Evolutionary conservation across 148 eudicot species (phyloP).

Genomic region (Polygonum maritimum): DNA sequence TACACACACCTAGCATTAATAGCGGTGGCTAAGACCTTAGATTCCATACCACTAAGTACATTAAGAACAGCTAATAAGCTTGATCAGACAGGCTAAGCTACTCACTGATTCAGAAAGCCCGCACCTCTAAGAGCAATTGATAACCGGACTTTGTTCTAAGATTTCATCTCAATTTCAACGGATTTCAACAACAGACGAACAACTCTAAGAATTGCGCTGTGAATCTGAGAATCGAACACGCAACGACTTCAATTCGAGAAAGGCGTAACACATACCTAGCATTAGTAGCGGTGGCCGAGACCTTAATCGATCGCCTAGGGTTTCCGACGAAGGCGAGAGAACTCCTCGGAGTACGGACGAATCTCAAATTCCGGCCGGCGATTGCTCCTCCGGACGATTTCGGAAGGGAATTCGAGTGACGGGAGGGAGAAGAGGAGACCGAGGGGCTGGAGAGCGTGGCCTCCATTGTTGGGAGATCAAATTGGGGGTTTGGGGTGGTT

Average conservation of each 20-base stretch:
- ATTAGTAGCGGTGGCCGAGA: background rate
- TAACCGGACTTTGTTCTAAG: too few relatives aligned
- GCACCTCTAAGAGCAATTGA: too few relatives aligned
- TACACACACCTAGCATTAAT: background rate
- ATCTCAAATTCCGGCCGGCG: background rate
- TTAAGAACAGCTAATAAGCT: background rate
- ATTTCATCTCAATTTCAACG: too few relatives aligned
- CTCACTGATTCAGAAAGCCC: too few relatives aligned
- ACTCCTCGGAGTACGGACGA: background rate
- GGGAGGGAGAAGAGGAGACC: background rate
- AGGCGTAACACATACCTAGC: background rate
- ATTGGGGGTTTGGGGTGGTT: background rate
- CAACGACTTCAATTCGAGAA: background rate
- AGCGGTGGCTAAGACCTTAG: background rate
- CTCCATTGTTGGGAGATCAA: conserved; percentile 19
- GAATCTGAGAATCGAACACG: background rate
- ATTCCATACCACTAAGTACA: too few relatives aligned
- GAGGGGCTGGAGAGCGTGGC: conserved; percentile 15
- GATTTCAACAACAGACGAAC: too few relatives aligned
- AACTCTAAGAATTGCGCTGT: background rate
- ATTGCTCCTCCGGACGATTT: background rate
- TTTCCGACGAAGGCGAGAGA: background rate
- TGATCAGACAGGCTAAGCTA: background rate
- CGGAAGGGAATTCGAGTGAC: background rate
- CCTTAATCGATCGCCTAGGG: background rate